These are phyloP conservation scores for Candida piceae DNA, from an alignment of 805 yeast genomes.

Conservation along the genomic window DNA sequence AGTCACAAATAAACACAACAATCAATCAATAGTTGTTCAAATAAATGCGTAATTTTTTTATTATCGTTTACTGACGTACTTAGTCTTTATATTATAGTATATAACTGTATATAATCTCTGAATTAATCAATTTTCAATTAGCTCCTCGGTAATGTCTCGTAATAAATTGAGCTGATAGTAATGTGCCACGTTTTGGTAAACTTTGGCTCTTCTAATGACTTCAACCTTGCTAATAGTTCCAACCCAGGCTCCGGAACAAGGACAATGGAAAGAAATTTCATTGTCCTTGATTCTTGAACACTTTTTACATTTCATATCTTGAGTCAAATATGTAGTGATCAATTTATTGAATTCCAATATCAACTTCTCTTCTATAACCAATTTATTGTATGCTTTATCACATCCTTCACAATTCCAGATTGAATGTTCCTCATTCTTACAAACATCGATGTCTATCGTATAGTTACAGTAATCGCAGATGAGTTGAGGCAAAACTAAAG, in stretches of 20 bases:
- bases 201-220: constrained; percentile 39
- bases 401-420: constrained; percentile 69
- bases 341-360: constrained; percentile 56
- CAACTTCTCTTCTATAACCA: constrained; percentile 73
- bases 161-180: constrained; percentile 58
- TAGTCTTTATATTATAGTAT: too few relatives aligned
- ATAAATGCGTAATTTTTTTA: too few relatives aligned
- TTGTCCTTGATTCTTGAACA: constrained; percentile 65
- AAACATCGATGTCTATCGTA: constrained; percentile 74
- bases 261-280: constrained; percentile 69
- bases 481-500: constrained; percentile 60
- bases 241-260: constrained; percentile 85
- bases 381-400: constrained; percentile 54
- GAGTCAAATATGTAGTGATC: constrained; percentile 60
- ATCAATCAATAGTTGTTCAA: too few relatives aligned
- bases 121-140: constrained; percentile 4
- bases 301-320: constrained; percentile 76
- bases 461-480: constrained; percentile 77
- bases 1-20: too few relatives aligned
- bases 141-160: constrained; percentile 28
- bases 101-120: too few relatives aligned
- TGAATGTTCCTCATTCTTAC: constrained; percentile 53
- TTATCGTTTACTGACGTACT: too few relatives aligned
- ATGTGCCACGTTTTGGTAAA: constrained; percentile 55
- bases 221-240: constrained; percentile 46